These are phyloP conservation scores for Hymenoscyphus fructigenus DNA, from an alignment of 2,329 filamentous ascomycete species.

Conservation along the genomic window DNA sequence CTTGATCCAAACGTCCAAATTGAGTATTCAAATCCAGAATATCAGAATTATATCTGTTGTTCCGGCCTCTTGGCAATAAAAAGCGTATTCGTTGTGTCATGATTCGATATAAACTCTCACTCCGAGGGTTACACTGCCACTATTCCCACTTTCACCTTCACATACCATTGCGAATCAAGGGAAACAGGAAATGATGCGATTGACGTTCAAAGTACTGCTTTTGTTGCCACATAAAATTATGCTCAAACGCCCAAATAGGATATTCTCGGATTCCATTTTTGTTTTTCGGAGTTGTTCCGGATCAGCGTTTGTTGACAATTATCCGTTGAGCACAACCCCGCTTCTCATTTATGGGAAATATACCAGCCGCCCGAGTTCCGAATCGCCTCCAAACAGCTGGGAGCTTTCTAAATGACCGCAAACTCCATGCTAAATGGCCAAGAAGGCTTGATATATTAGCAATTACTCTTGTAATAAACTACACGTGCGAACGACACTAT, in stretches of 20 bases:
- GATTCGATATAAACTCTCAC: too few relatives aligned
- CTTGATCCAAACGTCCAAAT: too few relatives aligned
- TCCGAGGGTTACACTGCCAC: too few relatives aligned
- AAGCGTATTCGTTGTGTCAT: too few relatives aligned
- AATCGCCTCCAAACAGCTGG: slow-evolving; percentile 13
- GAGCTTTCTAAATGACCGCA: background rate
- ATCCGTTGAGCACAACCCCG: slow-evolving; percentile 10
- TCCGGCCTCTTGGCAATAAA: too few relatives aligned
- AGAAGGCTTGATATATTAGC: slow-evolving; percentile 12
- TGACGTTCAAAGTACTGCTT: background rate
- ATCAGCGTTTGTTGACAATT: slow-evolving; percentile 6
- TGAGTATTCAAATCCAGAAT: too few relatives aligned
- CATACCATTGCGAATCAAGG: too few relatives aligned
- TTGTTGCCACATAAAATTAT: background rate
- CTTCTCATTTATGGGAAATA: slow-evolving; percentile 8
- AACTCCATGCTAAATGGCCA: slow-evolving; percentile 7
- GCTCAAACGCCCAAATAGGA: too few relatives aligned
- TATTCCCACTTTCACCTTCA: too few relatives aligned
- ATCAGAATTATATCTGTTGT: too few relatives aligned
- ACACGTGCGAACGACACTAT: slow-evolving; percentile 8
- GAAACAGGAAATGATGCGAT: background rate
- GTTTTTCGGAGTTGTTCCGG: background rate
- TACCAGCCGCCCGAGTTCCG: slow-evolving; percentile 7
- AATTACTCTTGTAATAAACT: background rate
- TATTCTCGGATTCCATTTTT: background rate